phyloP scores from a whole-genome alignment of 495 filamentous ascomycete species.

The Arthonia radiata region DNA sequence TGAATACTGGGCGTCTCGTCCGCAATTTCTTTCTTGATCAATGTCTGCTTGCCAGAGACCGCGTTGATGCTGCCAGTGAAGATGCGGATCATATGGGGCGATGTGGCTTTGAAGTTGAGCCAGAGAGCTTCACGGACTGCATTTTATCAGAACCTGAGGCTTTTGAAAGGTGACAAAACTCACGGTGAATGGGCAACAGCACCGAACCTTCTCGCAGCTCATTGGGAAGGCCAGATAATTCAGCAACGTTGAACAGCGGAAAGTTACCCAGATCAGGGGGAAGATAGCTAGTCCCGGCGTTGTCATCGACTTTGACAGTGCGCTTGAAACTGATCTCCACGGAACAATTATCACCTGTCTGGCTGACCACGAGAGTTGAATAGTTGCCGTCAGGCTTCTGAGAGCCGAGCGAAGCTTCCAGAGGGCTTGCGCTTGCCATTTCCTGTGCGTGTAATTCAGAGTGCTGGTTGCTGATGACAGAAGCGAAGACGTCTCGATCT shows the following conservation, averaged over 20 bases:
- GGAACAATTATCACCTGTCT: too few relatives aligned
- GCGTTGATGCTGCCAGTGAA: conserved; percentile 23
- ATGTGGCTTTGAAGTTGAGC: conserved; percentile 13
- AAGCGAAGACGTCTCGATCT: too few relatives aligned
- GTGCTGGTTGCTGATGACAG: too few relatives aligned
- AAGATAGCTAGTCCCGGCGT: conserved; percentile 11
- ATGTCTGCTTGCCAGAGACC: conserved; percentile 17
- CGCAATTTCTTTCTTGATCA: conserved; percentile 7
- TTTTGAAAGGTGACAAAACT: too few relatives aligned
- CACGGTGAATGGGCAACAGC: conserved; percentile 19
- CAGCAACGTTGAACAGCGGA: conserved; percentile 15
- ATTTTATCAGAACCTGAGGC: too few relatives aligned
- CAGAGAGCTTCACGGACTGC: conserved; percentile 21
- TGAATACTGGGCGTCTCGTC: conserved; percentile 10
- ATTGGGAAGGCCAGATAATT: conserved; percentile 14
- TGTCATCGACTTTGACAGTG: conserved; percentile 22
- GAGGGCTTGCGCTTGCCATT: too few relatives aligned
- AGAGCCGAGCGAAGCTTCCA: too few relatives aligned
- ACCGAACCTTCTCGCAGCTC: conserved; percentile 16
- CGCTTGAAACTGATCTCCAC: conserved; percentile 11
- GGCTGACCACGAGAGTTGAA: too few relatives aligned
- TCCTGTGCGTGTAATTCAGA: too few relatives aligned
- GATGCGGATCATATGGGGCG: conserved; percentile 19
- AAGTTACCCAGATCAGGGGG: conserved; percentile 17
- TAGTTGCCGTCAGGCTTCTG: too few relatives aligned